phyloP scores from a whole-genome alignment of 805 yeast genomes.

The Starmerella vaccinii region DNA sequence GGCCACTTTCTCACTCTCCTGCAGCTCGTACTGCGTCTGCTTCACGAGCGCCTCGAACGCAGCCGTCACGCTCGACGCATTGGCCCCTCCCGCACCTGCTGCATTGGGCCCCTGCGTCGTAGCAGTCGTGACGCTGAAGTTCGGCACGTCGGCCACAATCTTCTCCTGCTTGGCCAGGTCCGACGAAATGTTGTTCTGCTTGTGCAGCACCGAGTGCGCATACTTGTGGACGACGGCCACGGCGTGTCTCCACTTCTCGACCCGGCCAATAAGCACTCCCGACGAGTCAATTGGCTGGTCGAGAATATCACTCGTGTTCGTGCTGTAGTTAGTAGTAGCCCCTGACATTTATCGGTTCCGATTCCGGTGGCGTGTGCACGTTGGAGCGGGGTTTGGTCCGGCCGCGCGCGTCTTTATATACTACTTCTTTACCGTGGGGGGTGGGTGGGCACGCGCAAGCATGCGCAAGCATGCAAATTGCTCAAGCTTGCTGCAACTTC shows the following conservation, averaged over 20 bases:
- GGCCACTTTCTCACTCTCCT: conserved; percentile 32
- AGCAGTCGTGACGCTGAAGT: conserved; percentile 23
- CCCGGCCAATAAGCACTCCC: conserved; percentile 30
- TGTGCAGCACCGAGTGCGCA: conserved; percentile 24
- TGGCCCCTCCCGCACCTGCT: conserved; percentile 7
- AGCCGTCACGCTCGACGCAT: conserved; percentile 26
- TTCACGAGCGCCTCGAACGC: conserved; percentile 30
- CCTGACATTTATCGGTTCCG: neutral
- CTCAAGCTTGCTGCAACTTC: too few species aligned
- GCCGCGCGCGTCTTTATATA: too few species aligned
- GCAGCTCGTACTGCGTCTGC: conserved; percentile 30
- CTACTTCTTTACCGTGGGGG: too few species aligned
- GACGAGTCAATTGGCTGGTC: conserved; percentile 31
- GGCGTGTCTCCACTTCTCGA: conserved; percentile 34
- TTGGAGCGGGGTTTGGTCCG: too few species aligned
- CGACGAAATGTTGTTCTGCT: conserved; percentile 27
- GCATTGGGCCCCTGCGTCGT: neutral
- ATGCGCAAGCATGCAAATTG: too few species aligned
- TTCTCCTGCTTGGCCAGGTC: conserved; percentile 32
- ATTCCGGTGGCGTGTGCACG: neutral
- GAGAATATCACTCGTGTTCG: conserved; percentile 17
- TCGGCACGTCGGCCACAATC: conserved; percentile 30
- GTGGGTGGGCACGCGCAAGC: too few species aligned
- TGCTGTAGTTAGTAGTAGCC: neutral
- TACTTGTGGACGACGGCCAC: conserved; percentile 28